These are phyloP conservation scores for Aspergillus carbonarius DNA, from an alignment of 2,329 filamentous ascomycete genomes.

Conservation along the genomic window DNA sequence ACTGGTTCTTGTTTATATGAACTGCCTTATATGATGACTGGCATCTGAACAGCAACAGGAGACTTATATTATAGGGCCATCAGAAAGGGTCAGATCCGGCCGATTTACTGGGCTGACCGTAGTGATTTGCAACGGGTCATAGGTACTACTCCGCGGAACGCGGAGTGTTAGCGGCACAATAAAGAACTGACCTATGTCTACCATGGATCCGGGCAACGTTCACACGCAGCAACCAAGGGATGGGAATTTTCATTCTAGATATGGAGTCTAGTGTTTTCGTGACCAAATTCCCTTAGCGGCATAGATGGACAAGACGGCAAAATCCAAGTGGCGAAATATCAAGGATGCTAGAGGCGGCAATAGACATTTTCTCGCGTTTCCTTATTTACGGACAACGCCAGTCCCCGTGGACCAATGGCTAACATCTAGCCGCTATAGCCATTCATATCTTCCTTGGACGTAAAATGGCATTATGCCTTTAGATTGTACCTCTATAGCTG, in stretches of 20 bases:
- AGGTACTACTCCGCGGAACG: no score
- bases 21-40: no score
- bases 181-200: no score
- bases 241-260: no score
- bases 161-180: no score
- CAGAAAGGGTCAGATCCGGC: no score
- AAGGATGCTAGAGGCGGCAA: not conserved
- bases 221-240: no score
- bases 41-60: no score
- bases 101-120: no score
- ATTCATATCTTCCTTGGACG: not conserved
- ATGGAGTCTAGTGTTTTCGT: not conserved
- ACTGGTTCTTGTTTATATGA: no score
- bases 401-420: not conserved
- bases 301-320: not conserved
- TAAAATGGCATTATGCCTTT: not conserved
- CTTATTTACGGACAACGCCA: not conserved
- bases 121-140: no score
- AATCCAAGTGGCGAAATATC: not conserved
- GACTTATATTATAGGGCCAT: no score
- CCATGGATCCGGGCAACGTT: not conserved
- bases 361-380: not conserved
- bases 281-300: not conserved
- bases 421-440: not conserved
- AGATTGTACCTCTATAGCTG: conserved; percentile 49